Percentiles rank a stretch among this genome's conserved stretches.
Evolutionary conservation across 2,329 filamentous ascomycete species (phyloP).

Genomic region (Venturia pyrina): DNA sequence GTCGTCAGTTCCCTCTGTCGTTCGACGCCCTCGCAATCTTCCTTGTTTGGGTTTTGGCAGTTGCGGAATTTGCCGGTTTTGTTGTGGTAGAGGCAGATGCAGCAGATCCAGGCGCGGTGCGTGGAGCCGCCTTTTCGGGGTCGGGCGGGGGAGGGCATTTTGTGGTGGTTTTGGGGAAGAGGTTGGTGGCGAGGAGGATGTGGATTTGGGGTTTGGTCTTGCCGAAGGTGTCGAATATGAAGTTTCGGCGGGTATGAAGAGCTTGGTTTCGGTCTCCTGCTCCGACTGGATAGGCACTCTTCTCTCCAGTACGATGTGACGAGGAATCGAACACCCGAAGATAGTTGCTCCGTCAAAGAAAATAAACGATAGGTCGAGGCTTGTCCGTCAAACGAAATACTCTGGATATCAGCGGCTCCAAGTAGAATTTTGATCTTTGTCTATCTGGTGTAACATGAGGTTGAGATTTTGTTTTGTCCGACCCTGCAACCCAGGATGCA

Average conservation of each 20-base stretch:
- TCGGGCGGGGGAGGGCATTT: not conserved
- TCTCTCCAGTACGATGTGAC: not conserved
- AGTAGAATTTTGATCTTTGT: not conserved
- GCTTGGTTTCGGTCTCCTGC: not conserved
- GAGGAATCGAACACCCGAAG: not conserved
- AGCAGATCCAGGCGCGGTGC: not conserved
- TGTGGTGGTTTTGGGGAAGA: not conserved
- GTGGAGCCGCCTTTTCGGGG: slow-evolving; percentile 1
- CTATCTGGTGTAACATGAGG: not conserved
- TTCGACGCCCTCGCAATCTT: not conserved
- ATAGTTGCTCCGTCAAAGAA: not conserved
- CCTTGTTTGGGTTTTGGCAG: not conserved
- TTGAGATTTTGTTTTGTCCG: not conserved
- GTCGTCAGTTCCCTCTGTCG: not conserved
- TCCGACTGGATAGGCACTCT: not conserved
- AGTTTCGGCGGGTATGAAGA: not conserved
- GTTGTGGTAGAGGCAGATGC: not conserved
- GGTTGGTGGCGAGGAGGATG: not conserved
- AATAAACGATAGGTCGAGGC: not conserved
- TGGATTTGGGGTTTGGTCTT: no score
- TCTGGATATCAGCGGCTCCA: not conserved
- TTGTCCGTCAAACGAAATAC: not conserved
- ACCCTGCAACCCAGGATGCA: not conserved
- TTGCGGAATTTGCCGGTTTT: slow-evolving; percentile 1
- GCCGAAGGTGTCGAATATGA: no score